These are phyloP conservation scores for Podaxis sp. DNA, from an alignment of 768 basidiomycete species.

Conservation along the genomic window DNA sequence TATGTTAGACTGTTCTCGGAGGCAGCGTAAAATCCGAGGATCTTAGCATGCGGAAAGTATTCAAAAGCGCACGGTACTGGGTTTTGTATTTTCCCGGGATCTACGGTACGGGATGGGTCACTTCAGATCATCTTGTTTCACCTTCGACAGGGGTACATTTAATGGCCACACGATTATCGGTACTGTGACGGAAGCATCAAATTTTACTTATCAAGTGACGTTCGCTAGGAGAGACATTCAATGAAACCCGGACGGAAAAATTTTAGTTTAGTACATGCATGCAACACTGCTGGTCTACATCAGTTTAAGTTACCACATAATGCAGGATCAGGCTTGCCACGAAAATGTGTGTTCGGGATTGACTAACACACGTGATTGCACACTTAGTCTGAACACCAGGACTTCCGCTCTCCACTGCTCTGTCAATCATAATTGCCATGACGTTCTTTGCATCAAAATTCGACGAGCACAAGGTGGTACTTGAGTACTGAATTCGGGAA, in stretches of 20 bases:
- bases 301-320: too few species aligned
- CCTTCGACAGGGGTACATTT: background rate
- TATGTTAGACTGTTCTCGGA: background rate
- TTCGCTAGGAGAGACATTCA: too few species aligned
- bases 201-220: background rate
- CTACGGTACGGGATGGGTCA: too few species aligned
- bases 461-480: background rate
- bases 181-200: background rate
- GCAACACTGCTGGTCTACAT: too few species aligned
- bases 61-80: background rate
- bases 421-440: background rate
- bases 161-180: background rate
- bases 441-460: background rate
- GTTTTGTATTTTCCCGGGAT: background rate
- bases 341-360: too few species aligned
- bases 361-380: too few species aligned
- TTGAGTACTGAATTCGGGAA: background rate
- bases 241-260: too few species aligned
- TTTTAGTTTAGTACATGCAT: too few species aligned
- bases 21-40: background rate
- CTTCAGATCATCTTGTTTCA: background rate
- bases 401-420: background rate
- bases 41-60: background rate
- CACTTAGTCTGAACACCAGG: background rate
- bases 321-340: too few species aligned